Evolutionary conservation across 2,329 filamentous ascomycete species (phyloP).

Genomic region (Penicillium hesseltinei): DNA sequence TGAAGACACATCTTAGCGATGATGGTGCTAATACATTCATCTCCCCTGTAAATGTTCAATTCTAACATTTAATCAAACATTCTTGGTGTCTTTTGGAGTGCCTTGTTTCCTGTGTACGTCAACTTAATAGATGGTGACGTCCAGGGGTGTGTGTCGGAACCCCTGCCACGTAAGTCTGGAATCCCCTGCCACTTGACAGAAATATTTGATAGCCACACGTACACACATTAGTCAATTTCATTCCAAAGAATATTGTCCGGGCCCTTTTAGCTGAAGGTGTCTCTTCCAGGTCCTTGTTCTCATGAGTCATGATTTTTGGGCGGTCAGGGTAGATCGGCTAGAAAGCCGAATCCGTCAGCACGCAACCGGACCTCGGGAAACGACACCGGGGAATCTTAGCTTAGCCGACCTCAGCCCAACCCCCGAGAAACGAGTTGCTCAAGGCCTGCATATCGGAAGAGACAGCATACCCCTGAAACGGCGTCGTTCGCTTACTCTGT

Average conservation of each 20-base stretch:
- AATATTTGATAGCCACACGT: background rate
- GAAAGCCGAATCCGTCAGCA: conserved; percentile 14
- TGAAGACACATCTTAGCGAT: too few species aligned
- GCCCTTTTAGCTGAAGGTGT: background rate
- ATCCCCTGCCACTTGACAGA: background rate
- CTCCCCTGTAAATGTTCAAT: too few species aligned
- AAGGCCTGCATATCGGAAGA: background rate
- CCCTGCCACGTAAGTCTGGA: background rate
- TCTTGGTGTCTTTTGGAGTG: too few species aligned
- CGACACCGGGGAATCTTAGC: background rate
- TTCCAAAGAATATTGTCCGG: background rate
- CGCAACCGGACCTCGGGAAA: conserved; percentile 4
- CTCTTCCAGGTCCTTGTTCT: background rate
- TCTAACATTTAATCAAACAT: too few species aligned
- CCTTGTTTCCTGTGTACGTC: background rate
- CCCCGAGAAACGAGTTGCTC: background rate
- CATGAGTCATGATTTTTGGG: background rate
- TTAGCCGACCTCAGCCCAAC: conserved; percentile 4
- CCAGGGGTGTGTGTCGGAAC: too few species aligned
- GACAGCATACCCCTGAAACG: background rate
- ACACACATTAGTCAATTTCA: background rate
- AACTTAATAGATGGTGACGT: background rate
- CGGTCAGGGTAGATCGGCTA: conserved; percentile 10
- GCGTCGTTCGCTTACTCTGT: background rate
- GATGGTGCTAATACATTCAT: too few species aligned